phyloP scores from a whole-genome alignment of 768 basidiomycete genomes.

The Hemileccinum impolitum region DNA sequence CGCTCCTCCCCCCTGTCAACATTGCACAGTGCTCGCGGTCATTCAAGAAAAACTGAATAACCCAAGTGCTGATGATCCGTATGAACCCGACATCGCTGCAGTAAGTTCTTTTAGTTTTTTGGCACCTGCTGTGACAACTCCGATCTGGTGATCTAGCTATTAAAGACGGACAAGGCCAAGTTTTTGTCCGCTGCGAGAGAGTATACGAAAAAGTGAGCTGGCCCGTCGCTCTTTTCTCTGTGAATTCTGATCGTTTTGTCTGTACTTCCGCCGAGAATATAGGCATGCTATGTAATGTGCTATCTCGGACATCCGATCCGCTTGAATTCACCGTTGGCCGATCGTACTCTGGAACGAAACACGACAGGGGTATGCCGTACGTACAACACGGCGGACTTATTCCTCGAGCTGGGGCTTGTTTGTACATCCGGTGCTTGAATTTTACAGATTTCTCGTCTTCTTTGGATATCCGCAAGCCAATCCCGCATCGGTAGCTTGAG shows the following conservation, averaged over 20 bases:
- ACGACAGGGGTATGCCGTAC: background rate
- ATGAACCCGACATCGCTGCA: slow-evolving; percentile 82
- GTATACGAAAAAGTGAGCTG: slow-evolving; percentile 74
- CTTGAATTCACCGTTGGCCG: background rate
- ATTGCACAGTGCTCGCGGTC: slow-evolving; percentile 57
- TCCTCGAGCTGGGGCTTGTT: slow-evolving; percentile 2
- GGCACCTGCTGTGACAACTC: background rate
- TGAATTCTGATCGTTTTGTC: slow-evolving; percentile 5
- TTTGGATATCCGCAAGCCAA: background rate
- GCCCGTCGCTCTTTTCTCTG: background rate
- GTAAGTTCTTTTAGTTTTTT: slow-evolving; percentile 40
- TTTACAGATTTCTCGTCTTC: background rate
- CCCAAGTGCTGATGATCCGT: slow-evolving; percentile 84
- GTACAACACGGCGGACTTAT: slow-evolving; percentile 5
- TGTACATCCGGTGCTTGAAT: slow-evolving; percentile 9
- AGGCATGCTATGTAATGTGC: slow-evolving; percentile 23
- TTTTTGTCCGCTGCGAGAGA: slow-evolving; percentile 79
- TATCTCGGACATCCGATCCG: too few species aligned
- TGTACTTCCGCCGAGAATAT: background rate
- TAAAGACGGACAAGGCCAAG: slow-evolving; percentile 75
- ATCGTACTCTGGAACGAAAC: slow-evolving; percentile 11
- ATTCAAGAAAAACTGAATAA: slow-evolving; percentile 87
- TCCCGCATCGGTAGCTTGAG: background rate
- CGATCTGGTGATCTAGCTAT: slow-evolving; percentile 39
- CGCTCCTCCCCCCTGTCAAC: background rate